phyloP scores from a whole-genome alignment of 176 grass and related monocot species.

The Oryza punctata region DNA sequence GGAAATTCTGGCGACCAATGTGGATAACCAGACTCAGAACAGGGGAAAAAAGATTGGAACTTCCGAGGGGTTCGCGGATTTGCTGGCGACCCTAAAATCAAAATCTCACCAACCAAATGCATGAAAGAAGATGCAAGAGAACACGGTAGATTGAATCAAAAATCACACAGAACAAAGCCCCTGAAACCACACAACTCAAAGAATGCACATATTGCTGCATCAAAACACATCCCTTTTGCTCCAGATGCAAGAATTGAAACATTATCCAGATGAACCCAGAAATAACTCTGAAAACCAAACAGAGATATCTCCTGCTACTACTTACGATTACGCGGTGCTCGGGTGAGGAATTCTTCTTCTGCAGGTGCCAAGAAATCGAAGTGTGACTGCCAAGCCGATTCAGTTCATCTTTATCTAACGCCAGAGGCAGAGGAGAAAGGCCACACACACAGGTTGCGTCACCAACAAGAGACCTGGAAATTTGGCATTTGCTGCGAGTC shows the following conservation, averaged over 20 bases:
- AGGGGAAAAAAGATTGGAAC: neutral
- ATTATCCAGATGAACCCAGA: neutral
- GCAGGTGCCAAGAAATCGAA: slow-evolving; percentile 18
- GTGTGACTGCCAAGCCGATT: neutral
- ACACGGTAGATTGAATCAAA: neutral
- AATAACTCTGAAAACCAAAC: slow-evolving; percentile 2
- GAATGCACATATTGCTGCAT: neutral
- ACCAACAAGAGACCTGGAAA: slow-evolving; percentile 47
- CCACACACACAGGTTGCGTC: slow-evolving; percentile 12
- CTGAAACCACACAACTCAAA: neutral
- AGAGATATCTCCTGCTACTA: slow-evolving; percentile 26
- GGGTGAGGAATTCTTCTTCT: slow-evolving; percentile 33
- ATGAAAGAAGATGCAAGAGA: neutral
- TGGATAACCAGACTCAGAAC: neutral
- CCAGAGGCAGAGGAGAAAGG: neutral
- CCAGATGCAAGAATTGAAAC: slow-evolving; percentile 11
- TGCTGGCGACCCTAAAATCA: neutral
- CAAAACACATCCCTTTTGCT: neutral
- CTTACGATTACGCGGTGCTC: slow-evolving; percentile 30
- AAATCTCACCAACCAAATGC: neutral
- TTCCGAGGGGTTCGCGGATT: neutral
- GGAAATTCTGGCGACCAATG: neutral
- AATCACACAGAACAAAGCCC: neutral
- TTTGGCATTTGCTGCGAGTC: slow-evolving; percentile 48
- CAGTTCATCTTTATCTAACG: slow-evolving; percentile 9